Base-by-base conservation (phyloP, 352 stramenopile genomes). In the Pythium periplocum region DNA sequence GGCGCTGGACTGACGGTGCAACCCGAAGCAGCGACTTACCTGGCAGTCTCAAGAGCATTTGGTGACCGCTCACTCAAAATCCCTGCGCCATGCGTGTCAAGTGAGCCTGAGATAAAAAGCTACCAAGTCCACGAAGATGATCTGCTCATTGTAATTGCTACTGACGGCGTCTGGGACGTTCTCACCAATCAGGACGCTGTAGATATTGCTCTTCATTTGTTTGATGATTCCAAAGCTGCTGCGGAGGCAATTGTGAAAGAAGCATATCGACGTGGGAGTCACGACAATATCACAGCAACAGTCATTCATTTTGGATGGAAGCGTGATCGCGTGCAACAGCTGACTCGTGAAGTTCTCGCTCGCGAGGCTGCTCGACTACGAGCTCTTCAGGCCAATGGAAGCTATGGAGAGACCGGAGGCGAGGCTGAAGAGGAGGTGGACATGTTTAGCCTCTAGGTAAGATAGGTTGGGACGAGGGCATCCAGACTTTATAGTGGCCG, bases 1-100 rank as follows among this genome's bases (percentile, higher is more conserved):
- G 58, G 87, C 45, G 90, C 87, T 6, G 65, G 86, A 4, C 90
- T 89, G 2, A 87, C 97, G 34, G 81, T 94, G 46, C 86, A 81
- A 10, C 96, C 96, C 45, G 90, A 88, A 32, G 89, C 93, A 0
- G 17, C 17, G 17, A 26, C 17, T 26, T 82, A 70, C 45, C 59
- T 88, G 17, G 75, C 77, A 0, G 72, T 87, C 30, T 82, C 79
- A 3, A 71, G 79, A 31, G 66, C 77, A 35, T 86, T 88, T 55
- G 79, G 79, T 1, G 79, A 88, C 32, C 62, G 63, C 26, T 59
- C 62, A n/a, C 57, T 88, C 30, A 88, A 87, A 48, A 51, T 53
- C 9, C 71, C 74, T 17, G 67, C 58, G 10, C 7, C 59, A 3
- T 55, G 83, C 10, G 75, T 90, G n/a, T 83, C 77, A 0, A 73